Base-by-base conservation (phyloP, 495 filamentous ascomycete genomes). In the Apiosordaria backusii region DNA sequence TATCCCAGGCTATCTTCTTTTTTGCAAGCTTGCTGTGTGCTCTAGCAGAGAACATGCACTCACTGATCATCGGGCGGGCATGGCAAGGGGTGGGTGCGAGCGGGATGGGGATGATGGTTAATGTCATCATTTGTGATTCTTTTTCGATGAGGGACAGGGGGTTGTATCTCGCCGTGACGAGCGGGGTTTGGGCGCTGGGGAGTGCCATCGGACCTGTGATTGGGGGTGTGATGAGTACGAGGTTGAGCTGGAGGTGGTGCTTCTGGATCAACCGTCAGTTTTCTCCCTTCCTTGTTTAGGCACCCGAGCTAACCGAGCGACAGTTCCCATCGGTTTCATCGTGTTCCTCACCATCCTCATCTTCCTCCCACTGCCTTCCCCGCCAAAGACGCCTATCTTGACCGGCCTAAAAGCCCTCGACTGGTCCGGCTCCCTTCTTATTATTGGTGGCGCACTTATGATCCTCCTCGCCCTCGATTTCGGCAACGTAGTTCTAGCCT, bases 41-140 rank as follows among this genome's bases (percentile, higher is more conserved):
- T 1, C 71, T 91, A 50, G 82, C 87, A 16, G 80, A 79, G 27
- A 88, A 80, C 60, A 85, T 94, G 62, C 79, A 83, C 45, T 89
- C 90, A 82, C 81, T 95, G 54, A 82, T 96, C 52, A 84, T 83
- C 1, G 92, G 89, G 15, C 77, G 92, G 72, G 86, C 87, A 0
- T 79, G 94, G 59, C 92, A 96, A 72, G 92, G 92, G 61, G 75
- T 88, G 21, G 92, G 91, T 15, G 90, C 88, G 50, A 90, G 90
- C 65, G 92, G 92, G 1, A 82, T 92, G 59, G 81, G 92, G 19
- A 86, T 89, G 25, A 76, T 94, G 69, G 88, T 88, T 23, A 92
- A 93, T 71, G 92, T 94, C 64, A 83, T 81, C 66, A 90, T 96
- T 60, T 84, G 85, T 4, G 92, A 96, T 79, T 68, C 91, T 29